phyloP scores from a whole-genome alignment of 306 rosid species.

The Prunus davidiana region DNA sequence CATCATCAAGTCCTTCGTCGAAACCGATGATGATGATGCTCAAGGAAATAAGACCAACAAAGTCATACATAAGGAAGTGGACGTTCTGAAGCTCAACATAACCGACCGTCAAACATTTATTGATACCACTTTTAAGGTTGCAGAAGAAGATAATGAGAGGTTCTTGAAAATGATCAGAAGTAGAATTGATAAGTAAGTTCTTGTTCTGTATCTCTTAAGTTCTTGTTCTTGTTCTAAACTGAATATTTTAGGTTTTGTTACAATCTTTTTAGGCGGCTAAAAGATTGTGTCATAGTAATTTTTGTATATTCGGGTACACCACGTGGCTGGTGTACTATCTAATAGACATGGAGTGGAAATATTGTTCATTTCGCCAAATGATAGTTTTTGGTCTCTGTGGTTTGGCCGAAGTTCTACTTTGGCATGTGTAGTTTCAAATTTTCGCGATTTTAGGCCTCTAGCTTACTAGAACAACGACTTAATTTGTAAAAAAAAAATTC shows the following conservation, averaged over 20 bases:
- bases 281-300: too few relatives aligned
- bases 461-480: neutral
- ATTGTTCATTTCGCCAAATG: too few relatives aligned
- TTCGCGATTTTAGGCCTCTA: neutral
- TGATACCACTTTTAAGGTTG: conserved; percentile 69
- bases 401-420: neutral
- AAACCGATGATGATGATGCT: conserved; percentile 8
- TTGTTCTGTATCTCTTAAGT: neutral
- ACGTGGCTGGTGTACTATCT: too few relatives aligned
- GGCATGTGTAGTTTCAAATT: neutral
- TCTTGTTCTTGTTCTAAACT: too few relatives aligned
- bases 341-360: too few relatives aligned
- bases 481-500: too few relatives aligned
- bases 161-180: conserved; percentile 59
- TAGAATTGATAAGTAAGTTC: conserved; percentile 66
- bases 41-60: conserved; percentile 13
- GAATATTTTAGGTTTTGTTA: too few relatives aligned
- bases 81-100: conserved; percentile 64
- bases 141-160: conserved; percentile 90
- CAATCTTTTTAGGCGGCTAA: too few relatives aligned
- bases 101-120: conserved; percentile 67
- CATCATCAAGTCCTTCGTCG: conserved; percentile 53
- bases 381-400: neutral
- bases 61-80: conserved; percentile 55
- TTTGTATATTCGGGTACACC: too few relatives aligned